Evolutionary conservation across 2,329 filamentous ascomycete genomes (phyloP), one percentile per base, ranked within the genome.

Genomic region (Fusarium sp.): DNA sequence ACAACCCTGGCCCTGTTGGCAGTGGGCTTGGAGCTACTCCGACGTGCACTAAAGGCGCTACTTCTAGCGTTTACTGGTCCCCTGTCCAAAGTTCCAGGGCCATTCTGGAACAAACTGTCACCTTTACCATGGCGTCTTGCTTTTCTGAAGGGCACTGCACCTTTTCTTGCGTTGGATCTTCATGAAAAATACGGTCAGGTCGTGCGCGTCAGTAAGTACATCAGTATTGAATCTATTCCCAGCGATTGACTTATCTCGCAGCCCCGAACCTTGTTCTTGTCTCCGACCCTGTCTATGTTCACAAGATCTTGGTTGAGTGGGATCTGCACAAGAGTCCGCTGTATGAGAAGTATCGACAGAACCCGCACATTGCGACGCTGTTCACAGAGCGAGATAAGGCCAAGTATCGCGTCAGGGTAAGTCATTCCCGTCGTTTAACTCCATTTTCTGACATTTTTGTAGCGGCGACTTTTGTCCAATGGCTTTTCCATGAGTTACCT

Each of bases 311-410:
- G 22, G 49, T 53, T 12, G 32, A 41, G 8, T 53, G 32, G 49
- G 49, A 53, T 29, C 12, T 53, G 24, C 49, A 41, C 18, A 53
- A 53, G 24, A 53, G 49, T 22, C 49, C 49, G 8, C 18, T 53
- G 13, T 53, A 53, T 15, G 49, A 53, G 12, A 53, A 53, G 34
- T 53, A 53, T 41, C 34, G 49, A 7, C 49, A 53, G 49, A 53
- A 53, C 24, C 49, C 49, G 12, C 49, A 53, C 13, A 34, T 53
- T 24, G 49, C 49, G n/a, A 53, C 49, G 13, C 8, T 53, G 3
- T 53, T 53, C 20, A 53, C 49, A 20, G 49, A 53, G 49, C 16
- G 49, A n/a, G 34, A 53, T 8, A 53, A 53, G 24, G 34, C 24
- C 34, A 53, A 29, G 13, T 53, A 53, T 40, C 49, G 49, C 13